Base-by-base conservation (phyloP, 805 yeast species). In the Candida xiaguanensis region DNA sequence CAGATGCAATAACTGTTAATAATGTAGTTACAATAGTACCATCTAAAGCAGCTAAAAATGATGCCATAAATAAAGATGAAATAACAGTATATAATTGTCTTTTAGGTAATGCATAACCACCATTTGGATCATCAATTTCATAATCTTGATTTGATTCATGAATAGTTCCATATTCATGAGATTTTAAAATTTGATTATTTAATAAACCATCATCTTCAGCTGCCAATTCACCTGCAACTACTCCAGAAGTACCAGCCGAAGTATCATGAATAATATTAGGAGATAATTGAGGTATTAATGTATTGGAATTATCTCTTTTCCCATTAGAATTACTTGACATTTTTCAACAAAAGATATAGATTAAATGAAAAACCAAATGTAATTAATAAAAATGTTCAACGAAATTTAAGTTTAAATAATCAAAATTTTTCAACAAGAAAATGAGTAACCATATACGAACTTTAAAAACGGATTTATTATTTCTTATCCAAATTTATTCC, bases 11-110 rank as follows among this genome's bases (percentile, higher is more conserved):
- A 20, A 74, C 73, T 2, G 85, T 68, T 49, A 82, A 61, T 19
- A 82, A 59, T 1, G 89, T 82, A 0, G 88, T 74, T 13, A 83
- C 81, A 18, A 83, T 74, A 0, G 90, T 82, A 14, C 77, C 69
- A 52, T 83, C 91, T 42, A 82, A 55, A 0, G 90, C 80, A 2
- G 85, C 78, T 28, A 83, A 61, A 48, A 77, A 81, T 0, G 77
- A 45, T 3, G 65, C 65, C 58, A 61, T 55, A 45, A 55, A 67
- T 29, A 66, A 48, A 16, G 63, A 55, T 4, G 56, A 47, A 7
- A 66, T 45, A 6, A 68, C 60, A 5, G 57, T 39, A 19, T 47
- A 48, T n/a, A 67, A 48, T 38, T 64, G 56, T 1, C 47, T 42
- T 27, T 47, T 52, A 2, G 71, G 67, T 31, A 63, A 49, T 1